Percentiles rank a stretch among this genome's conserved stretches.
Conservation (phyloP, 2,329 filamentous ascomycete species). For the Neoscytalidium dimidiatum region DNA sequence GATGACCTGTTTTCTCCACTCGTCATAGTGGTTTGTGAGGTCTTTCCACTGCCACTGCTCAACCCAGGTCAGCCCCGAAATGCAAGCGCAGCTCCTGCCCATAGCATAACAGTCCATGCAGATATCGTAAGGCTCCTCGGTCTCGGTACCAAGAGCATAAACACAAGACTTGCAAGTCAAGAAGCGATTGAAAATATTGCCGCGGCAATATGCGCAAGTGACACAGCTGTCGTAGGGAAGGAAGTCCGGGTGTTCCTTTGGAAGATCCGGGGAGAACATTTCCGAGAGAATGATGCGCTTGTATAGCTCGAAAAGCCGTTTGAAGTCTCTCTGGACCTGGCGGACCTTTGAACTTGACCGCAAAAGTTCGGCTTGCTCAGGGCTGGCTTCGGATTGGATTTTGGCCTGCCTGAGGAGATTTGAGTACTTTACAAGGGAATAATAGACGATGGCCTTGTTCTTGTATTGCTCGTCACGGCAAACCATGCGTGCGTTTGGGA, state of each 20-base stretch:
- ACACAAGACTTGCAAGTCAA: conserved; percentile 87
- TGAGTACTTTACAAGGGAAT: conserved; percentile 78
- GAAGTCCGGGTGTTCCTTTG: conserved; percentile 71
- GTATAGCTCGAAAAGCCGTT: conserved; percentile 74
- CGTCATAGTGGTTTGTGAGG: conserved; percentile 74
- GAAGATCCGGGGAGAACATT: conserved; percentile 68
- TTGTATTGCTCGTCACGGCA: conserved; percentile 99
- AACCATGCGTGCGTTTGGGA: conserved; percentile 85
- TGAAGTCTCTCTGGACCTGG: conserved; percentile 81
- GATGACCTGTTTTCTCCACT: conserved; percentile 79
- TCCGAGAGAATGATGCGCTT: conserved; percentile 81
- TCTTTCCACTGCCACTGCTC: conserved; percentile 90
- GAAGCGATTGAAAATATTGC: conserved; percentile 97
- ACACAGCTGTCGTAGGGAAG: conserved; percentile 86
- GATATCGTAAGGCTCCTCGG: conserved; percentile 87
- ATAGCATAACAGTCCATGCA: conserved; percentile 99
- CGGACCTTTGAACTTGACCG: conserved; percentile 55
- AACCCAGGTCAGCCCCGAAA: conserved; percentile 84
- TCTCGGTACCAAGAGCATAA: conserved; percentile 64
- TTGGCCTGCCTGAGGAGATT: conserved; percentile 59
- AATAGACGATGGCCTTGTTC: conserved; percentile 94
- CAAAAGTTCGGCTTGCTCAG: conserved; percentile 39
- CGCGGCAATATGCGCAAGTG: conserved; percentile 92
- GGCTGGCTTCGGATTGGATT: conserved; percentile 51
- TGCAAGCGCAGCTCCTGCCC: conserved; percentile 88